phyloP scores from a whole-genome alignment of 169 alveolate genomes.

The Cryptosporidium sp. region DNA sequence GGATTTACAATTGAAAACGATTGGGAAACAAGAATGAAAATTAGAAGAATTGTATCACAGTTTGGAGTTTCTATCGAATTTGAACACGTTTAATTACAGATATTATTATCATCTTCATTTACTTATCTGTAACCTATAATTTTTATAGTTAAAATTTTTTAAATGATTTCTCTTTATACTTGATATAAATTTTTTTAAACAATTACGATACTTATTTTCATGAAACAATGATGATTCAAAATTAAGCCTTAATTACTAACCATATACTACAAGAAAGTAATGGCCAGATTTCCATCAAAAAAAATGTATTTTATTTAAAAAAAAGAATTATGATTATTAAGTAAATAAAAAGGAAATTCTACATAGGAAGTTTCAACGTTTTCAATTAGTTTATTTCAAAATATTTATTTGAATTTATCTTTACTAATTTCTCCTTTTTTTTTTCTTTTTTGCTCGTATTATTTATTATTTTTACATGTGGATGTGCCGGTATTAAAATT shows the following conservation, averaged over 20 bases:
- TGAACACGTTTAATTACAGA: slow-evolving; percentile 9
- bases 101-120: too few species aligned
- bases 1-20: slow-evolving; percentile 62
- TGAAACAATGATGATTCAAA: background rate
- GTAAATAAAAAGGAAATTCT: too few species aligned
- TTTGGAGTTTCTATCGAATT: slow-evolving; percentile 46
- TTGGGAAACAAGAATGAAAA: slow-evolving; percentile 74
- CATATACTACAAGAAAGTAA: too few species aligned
- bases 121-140: background rate
- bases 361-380: background rate
- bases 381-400: background rate
- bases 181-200: too few species aligned
- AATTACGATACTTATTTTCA: too few species aligned
- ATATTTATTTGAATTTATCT: background rate
- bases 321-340: background rate
- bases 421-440: background rate
- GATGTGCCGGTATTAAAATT: slow-evolving; percentile 7
- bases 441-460: background rate
- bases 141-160: background rate
- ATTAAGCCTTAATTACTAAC: too few species aligned
- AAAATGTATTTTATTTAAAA: background rate
- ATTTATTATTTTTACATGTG: slow-evolving; percentile 11
- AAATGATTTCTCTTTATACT: too few species aligned
- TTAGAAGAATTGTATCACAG: slow-evolving; percentile 56
- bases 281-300: too few species aligned